phyloP scores from a whole-genome alignment of 768 basidiomycete species.

The Hemileccinum rubropunctum region DNA sequence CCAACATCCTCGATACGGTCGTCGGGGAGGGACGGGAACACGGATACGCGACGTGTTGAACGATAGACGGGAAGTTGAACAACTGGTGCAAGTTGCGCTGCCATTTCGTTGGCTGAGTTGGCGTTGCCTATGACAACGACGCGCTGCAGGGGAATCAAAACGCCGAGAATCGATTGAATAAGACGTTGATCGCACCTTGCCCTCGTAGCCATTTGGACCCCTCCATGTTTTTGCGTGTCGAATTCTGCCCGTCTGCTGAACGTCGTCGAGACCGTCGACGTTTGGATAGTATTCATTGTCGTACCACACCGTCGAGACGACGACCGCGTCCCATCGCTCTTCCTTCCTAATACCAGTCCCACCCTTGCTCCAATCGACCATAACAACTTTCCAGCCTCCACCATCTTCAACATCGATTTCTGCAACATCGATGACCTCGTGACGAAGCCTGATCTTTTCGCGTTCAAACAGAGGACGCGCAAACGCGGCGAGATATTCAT shows the following conservation, averaged over 20 bases:
- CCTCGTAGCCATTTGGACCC: conserved; percentile 37
- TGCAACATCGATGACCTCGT: conserved; percentile 39
- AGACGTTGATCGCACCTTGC: conserved; percentile 21
- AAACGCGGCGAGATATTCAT: conserved; percentile 27
- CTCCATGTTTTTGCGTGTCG: conserved; percentile 44
- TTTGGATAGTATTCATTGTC: conserved; percentile 45
- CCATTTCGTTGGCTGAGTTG: conserved; percentile 53
- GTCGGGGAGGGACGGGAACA: conserved; percentile 44
- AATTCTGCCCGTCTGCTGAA: conserved; percentile 33
- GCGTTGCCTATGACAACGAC: conserved; percentile 49
- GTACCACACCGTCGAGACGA: conserved; percentile 46
- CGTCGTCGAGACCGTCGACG: conserved; percentile 41
- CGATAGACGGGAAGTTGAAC: conserved; percentile 43
- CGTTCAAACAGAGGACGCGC: conserved; percentile 21
- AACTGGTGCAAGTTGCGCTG: conserved; percentile 41
- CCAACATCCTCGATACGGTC: conserved; percentile 42
- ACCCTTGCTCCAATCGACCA: conserved; percentile 35
- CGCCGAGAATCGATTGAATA: not conserved
- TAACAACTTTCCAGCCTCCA: conserved; percentile 40
- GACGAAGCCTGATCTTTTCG: conserved; percentile 39
- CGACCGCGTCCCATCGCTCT: conserved; percentile 48
- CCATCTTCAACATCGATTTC: conserved; percentile 28
- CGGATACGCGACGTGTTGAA: conserved; percentile 41
- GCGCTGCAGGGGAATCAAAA: conserved; percentile 30
- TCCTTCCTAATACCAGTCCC: conserved; percentile 22